Conservation (phyloP, 352 stramenopile genomes). For the Stramenopiles sp. region DNA sequence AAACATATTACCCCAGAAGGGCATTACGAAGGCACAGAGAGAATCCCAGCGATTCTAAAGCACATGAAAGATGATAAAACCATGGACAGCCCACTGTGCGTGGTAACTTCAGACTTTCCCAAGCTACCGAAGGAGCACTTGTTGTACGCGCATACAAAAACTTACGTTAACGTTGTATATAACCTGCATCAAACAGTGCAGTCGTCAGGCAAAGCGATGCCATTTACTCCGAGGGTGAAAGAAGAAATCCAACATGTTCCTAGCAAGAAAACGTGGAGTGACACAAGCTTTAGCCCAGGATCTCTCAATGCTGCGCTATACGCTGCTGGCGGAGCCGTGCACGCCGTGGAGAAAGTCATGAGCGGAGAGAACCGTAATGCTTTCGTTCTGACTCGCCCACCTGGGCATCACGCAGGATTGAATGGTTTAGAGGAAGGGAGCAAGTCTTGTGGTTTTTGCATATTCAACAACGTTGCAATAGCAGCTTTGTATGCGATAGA, state of each 20-base stretch:
- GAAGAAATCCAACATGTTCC: slow-evolving; percentile 17
- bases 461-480: slow-evolving; percentile 85
- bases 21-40: slow-evolving; percentile 59
- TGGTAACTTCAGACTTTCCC: slow-evolving; percentile 52
- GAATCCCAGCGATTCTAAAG: slow-evolving; percentile 49
- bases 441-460: slow-evolving; percentile 62
- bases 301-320: slow-evolving; percentile 36
- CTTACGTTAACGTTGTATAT: slow-evolving; percentile 68
- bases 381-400: slow-evolving; percentile 64
- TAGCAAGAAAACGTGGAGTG: slow-evolving; percentile 21
- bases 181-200: slow-evolving; percentile 45
- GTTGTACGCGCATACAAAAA: slow-evolving; percentile 47
- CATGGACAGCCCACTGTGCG: slow-evolving; percentile 39
- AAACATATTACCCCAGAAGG: slow-evolving; percentile 42
- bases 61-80: slow-evolving; percentile 19
- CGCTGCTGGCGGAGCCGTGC: slow-evolving; percentile 49
- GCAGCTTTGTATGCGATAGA: slow-evolving; percentile 73
- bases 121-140: slow-evolving; percentile 45
- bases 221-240: slow-evolving; percentile 20
- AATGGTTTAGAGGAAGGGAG: slow-evolving; percentile 38
- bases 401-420: slow-evolving; percentile 52
- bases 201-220: slow-evolving; percentile 5
- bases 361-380: slow-evolving; percentile 32
- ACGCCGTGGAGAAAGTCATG: slow-evolving; percentile 51
- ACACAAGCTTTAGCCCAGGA: slow-evolving; percentile 38